A percentile compares a stretch with the other conserved stretches of the same genome.
These are phyloP conservation scores for Novymonas esmeraldas DNA, from an alignment of 208 protist genomes.

Conservation along the genomic window DNA sequence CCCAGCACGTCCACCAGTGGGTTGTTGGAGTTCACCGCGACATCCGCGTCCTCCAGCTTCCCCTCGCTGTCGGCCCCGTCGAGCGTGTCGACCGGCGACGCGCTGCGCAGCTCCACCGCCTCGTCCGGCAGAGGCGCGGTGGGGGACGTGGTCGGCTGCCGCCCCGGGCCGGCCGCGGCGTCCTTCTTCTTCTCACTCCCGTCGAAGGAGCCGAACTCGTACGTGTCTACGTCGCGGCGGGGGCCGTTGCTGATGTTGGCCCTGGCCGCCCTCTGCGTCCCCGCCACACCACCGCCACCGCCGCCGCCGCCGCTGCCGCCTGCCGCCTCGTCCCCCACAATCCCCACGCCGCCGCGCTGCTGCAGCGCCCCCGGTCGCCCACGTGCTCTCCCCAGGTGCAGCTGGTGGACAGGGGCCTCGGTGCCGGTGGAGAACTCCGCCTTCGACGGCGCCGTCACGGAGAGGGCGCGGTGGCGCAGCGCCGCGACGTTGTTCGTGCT, in stretches of 20 bases:
- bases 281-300: not conserved
- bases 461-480: slow-evolving; percentile 11
- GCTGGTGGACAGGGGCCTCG: slow-evolving; percentile 6
- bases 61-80: slow-evolving; percentile 29
- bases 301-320: not conserved
- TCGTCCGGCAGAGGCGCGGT: not conserved
- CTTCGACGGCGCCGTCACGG: slow-evolving; percentile 1
- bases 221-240: slow-evolving; percentile 1
- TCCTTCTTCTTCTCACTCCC: slow-evolving; percentile 5
- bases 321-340: slow-evolving; percentile 13
- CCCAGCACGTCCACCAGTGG: slow-evolving; percentile 14
- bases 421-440: slow-evolving; percentile 10
- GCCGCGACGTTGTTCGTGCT: slow-evolving; percentile 26
- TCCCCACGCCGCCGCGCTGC: slow-evolving; percentile 1
- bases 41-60: slow-evolving; percentile 14
- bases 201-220: slow-evolving; percentile 9
- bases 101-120: slow-evolving; percentile 6
- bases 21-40: not conserved
- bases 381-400: slow-evolving; percentile 5
- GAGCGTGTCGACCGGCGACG: slow-evolving; percentile 32
- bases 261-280: not conserved
- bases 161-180: slow-evolving; percentile 6
- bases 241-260: not conserved
- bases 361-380: slow-evolving; percentile 2
- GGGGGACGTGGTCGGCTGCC: not conserved